Conservation (phyloP, 148 eudicot genomes). For the Rhododendron molle region DNA sequence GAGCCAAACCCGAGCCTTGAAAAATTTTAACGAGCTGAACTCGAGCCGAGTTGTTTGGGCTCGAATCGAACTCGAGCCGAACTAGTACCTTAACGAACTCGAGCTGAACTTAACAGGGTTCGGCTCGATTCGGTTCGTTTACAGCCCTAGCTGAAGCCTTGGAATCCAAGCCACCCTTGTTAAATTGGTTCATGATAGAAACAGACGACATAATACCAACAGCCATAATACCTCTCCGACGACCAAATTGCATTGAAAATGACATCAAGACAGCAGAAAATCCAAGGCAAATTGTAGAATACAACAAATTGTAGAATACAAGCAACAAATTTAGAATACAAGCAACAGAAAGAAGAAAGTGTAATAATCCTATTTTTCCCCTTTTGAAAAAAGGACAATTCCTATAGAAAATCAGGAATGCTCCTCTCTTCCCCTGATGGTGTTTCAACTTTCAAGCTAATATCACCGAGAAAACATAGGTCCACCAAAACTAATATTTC, state of each 20-base stretch:
- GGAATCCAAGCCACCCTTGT: background rate
- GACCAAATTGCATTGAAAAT: background rate
- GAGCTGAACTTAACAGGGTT: no score
- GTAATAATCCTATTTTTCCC: background rate
- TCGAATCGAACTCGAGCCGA: no score
- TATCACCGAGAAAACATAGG: background rate
- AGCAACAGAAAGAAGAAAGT: background rate
- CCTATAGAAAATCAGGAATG: background rate
- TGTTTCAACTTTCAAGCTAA: conserved; percentile 1
- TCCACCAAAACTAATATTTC: background rate
- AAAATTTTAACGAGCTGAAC: no score
- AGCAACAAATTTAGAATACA: background rate
- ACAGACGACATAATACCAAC: background rate
- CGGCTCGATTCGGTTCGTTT: no score
- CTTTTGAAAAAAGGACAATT: background rate
- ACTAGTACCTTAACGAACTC: no score
- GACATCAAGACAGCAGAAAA: background rate
- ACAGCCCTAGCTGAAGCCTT: background rate
- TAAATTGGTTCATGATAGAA: background rate
- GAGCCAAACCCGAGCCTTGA: no score
- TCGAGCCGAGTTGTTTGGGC: no score
- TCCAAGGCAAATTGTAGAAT: background rate
- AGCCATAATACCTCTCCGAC: background rate
- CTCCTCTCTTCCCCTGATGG: background rate
- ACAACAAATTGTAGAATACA: background rate